These are phyloP conservation scores for Arthroderma sp. DNA, from an alignment of 2,329 filamentous ascomycete genomes.

Conservation along the genomic window DNA sequence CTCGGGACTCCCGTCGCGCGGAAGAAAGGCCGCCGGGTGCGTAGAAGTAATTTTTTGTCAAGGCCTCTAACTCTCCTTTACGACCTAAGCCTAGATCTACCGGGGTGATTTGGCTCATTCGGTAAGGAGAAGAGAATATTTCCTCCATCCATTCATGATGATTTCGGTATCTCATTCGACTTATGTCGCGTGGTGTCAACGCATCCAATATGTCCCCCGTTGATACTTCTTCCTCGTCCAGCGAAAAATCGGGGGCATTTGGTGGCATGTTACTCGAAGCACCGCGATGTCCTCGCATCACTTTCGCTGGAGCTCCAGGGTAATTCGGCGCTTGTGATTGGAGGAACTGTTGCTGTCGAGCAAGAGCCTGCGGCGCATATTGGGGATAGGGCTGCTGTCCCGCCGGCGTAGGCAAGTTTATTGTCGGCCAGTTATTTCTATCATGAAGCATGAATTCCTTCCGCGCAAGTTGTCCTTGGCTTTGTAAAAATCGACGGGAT, in stretches of 20 bases:
- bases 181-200: slow-evolving; percentile 79
- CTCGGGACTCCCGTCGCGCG: slow-evolving; percentile 17
- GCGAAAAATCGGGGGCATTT: slow-evolving; percentile 30
- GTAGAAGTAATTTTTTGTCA: slow-evolving; percentile 80
- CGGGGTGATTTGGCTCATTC: slow-evolving; percentile 70
- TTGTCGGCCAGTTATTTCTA: slow-evolving; percentile 75
- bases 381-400: slow-evolving; percentile 39
- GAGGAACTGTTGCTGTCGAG: slow-evolving; percentile 24
- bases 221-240: slow-evolving; percentile 81
- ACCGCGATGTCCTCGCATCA: slow-evolving; percentile 32
- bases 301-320: slow-evolving; percentile 19
- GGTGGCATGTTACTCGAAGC: slow-evolving; percentile 22
- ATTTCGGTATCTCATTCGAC: slow-evolving; percentile 72
- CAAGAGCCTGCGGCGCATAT: slow-evolving; percentile 24
- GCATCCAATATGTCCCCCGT: slow-evolving; percentile 82
- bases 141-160: slow-evolving; percentile 99
- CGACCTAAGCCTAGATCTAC: slow-evolving; percentile 76
- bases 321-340: slow-evolving; percentile 17
- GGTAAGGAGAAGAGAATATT: slow-evolving; percentile 79
- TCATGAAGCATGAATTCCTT: slow-evolving; percentile 95
- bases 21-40: slow-evolving; percentile 29
- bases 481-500: slow-evolving; percentile 47
- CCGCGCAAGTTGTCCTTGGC: slow-evolving; percentile 66
- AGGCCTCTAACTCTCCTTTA: slow-evolving; percentile 63
- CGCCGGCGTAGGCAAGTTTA: slow-evolving; percentile 51